phyloP scores from a whole-genome alignment of 148 eudicot genomes.

The Vaccinium myrtillus region DNA sequence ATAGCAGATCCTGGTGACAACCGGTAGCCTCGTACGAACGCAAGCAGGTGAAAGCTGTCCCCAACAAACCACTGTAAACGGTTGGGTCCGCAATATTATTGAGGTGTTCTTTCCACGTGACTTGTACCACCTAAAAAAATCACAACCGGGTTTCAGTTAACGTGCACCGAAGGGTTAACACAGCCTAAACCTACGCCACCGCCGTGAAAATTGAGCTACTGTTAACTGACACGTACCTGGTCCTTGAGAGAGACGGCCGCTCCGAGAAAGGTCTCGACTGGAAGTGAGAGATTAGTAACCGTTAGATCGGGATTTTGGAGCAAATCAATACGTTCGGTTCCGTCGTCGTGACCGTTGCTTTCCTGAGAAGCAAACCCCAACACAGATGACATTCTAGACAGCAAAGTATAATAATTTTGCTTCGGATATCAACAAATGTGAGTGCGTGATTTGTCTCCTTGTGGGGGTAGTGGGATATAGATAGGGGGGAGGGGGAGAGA shows the following conservation, averaged over 20 bases:
- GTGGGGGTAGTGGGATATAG: not conserved
- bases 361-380: constrained; percentile 25
- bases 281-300: constrained; percentile 33
- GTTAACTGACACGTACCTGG: constrained; percentile 32
- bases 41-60: constrained; percentile 62
- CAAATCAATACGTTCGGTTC: constrained; percentile 17
- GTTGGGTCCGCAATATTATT: constrained; percentile 35
- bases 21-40: constrained; percentile 57
- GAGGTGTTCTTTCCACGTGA: constrained; percentile 39
- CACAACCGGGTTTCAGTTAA: not conserved
- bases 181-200: not conserved
- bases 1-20: constrained; percentile 40
- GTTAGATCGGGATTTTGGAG: constrained; percentile 21
- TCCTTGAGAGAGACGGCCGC: constrained; percentile 58
- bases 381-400: constrained; percentile 31
- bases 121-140: constrained; percentile 45
- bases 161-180: not conserved
- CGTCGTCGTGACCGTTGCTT: constrained; percentile 22
- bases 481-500: not conserved
- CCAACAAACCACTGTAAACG: constrained; percentile 55
- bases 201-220: not conserved
- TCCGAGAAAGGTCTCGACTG: constrained; percentile 32
- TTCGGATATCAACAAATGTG: not conserved
- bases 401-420: not conserved
- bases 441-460: not conserved